Base-by-base conservation (phyloP, 768 basidiomycete species). In the Tremella fuciformis region DNA sequence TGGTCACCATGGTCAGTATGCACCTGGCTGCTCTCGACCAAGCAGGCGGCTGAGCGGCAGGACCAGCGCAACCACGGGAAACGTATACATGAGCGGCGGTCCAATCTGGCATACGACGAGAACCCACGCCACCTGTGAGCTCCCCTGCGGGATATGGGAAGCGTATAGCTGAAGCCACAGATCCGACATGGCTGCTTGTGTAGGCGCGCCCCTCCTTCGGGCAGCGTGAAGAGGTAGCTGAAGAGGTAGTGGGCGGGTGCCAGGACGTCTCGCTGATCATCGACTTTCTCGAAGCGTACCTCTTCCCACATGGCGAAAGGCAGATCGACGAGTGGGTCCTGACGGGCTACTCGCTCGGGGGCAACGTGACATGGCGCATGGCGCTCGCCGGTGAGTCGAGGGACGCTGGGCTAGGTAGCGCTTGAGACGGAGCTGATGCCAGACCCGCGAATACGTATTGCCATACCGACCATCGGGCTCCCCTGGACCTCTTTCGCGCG, bases 241-340 rank as follows among this genome's bases (percentile, higher is more conserved):
- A 53, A n/a, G 8, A 19, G 26, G 1, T 64, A 83, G 83, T 75
- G 8, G 89, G 89, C 1, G 86, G 89, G 0, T 84, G 85, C 1
- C 78, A 81, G 38, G 91, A 93, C 67, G 82, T 91, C 7, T 86
- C 87, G 0, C 85, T 87, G 77, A 74, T 93, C 58, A 86, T 91
- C 53, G 89, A 92, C 70, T 86, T 88, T 57, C 80, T 93, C 2
- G 84, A 86, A 0, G 76, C 84, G 0, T 86, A 86, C 69, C 74
- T 93, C 8, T 93, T 86, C 70, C 89, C 90, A 0, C 63, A 77
- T 13, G 84, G 78, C 11, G 85, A 89, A 63, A 80, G 83, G 24
- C 71, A 67, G 13, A 81, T 93, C 38, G 80, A 78, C 6, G 81
- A 84, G 56, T 96, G 87, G 86, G 84, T 84, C 11, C 80, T 87